phyloP scores from a whole-genome alignment of 164 flowering plant species.

The Macadamia integrifolia region DNA sequence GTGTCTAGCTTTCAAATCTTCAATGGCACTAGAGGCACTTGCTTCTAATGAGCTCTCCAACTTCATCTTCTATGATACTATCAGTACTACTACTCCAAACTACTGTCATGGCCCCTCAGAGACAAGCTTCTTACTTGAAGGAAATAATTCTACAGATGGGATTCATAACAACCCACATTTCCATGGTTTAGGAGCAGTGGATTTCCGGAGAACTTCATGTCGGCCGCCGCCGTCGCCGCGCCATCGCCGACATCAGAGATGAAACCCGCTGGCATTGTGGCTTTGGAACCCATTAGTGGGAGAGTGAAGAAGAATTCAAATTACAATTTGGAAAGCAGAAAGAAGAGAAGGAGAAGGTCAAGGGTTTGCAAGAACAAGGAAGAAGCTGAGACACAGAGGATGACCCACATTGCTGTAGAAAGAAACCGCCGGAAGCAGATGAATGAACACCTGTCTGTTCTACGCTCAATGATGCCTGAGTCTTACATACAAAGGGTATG shows the following conservation, averaged over 20 bases:
- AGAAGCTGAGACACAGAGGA: constrained; percentile 81
- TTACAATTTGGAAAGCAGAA: constrained; percentile 28
- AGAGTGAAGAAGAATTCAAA: constrained; percentile 2
- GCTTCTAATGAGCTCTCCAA: constrained; percentile 47
- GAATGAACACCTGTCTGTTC: constrained; percentile 74
- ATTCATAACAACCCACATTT: not conserved
- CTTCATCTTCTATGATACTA: constrained; percentile 50
- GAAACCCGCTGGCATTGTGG: not conserved
- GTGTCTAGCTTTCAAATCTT: too few species aligned
- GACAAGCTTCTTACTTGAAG: not conserved
- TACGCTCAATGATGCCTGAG: constrained; percentile 85
- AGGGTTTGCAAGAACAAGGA: constrained; percentile 69
- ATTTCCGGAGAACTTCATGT: not conserved
- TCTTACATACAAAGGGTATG: constrained; percentile 72
- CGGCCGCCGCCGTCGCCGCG: not conserved
- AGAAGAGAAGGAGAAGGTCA: constrained; percentile 56
- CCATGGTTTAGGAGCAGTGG: not conserved
- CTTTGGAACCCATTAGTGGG: not conserved
- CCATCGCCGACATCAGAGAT: not conserved
- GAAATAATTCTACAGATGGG: not conserved
- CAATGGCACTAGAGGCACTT: constrained; percentile 59
- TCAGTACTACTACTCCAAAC: constrained; percentile 34
- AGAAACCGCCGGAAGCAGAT: constrained; percentile 82
- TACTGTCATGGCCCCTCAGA: constrained; percentile 10
- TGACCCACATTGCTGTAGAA: constrained; percentile 91